Conservation (phyloP, 345 rosid genomes). For the Clarkia xantiana region DNA sequence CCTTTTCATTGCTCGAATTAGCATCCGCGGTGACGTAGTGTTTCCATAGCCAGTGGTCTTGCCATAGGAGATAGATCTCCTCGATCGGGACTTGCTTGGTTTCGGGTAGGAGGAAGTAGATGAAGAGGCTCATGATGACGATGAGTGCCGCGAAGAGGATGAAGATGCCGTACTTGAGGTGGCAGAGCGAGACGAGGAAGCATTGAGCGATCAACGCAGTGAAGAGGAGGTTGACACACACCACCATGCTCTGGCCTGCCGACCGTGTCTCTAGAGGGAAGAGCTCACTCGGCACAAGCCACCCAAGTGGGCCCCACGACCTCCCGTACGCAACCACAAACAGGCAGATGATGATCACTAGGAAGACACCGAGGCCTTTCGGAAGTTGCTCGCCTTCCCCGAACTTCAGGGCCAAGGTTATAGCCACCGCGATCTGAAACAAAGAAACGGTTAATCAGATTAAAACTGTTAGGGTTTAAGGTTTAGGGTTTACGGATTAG, state of each 20-base stretch:
- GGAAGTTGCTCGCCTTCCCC: slow-evolving; percentile 49
- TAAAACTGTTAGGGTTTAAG: neutral
- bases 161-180: slow-evolving; percentile 61
- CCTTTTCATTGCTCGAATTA: neutral
- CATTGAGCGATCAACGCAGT: slow-evolving; percentile 77
- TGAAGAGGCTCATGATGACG: slow-evolving; percentile 52
- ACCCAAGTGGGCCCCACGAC: slow-evolving; percentile 96
- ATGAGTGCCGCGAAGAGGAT: slow-evolving; percentile 55
- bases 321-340: slow-evolving; percentile 77
- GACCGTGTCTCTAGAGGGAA: slow-evolving; percentile 84
- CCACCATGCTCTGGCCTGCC: slow-evolving; percentile 86
- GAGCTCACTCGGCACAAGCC: slow-evolving; percentile 86
- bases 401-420: slow-evolving; percentile 48
- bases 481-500: too few relatives aligned
- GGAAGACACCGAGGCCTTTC: slow-evolving; percentile 25
- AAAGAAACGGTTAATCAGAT: neutral
- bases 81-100: slow-evolving; percentile 86
- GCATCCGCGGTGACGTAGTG: slow-evolving; percentile 19
- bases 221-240: slow-evolving; percentile 63
- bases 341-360: slow-evolving; percentile 46
- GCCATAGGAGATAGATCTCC: slow-evolving; percentile 62
- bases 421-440: slow-evolving; percentile 36
- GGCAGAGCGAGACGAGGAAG: slow-evolving; percentile 59
- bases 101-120: slow-evolving; percentile 72
- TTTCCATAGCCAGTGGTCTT: slow-evolving; percentile 76